A percentile compares a stretch with the other conserved stretches of the same genome.
These are phyloP conservation scores for Herpetomonas muscarum DNA, from an alignment of 208 protist genomes.

Conservation along the genomic window DNA sequence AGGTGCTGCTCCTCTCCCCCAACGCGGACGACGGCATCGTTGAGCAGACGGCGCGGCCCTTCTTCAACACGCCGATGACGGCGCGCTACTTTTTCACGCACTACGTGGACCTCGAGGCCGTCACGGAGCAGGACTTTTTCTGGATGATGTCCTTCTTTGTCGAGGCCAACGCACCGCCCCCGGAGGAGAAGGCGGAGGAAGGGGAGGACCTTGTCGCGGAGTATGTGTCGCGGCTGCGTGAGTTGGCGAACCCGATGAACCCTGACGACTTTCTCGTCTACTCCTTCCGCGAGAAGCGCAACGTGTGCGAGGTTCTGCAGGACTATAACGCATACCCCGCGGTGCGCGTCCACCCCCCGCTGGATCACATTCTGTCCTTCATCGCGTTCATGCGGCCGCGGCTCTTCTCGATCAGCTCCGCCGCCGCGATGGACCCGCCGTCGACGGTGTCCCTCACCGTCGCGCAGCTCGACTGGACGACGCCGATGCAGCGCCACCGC, in stretches of 20 bases:
- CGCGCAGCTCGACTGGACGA: slow-evolving; percentile 67
- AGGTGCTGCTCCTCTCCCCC: slow-evolving; percentile 41
- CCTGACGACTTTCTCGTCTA: slow-evolving; percentile 76
- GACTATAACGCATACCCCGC: slow-evolving; percentile 42
- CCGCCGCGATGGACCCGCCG: slow-evolving; percentile 40
- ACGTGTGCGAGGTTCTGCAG: slow-evolving; percentile 79
- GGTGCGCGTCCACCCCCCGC: slow-evolving; percentile 30
- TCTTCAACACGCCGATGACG: slow-evolving; percentile 45
- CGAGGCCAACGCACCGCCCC: neutral
- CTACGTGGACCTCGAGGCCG: slow-evolving; percentile 82
- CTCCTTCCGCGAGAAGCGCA: slow-evolving; percentile 83
- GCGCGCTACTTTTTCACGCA: slow-evolving; percentile 42
- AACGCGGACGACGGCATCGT: slow-evolving; percentile 45
- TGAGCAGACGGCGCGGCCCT: slow-evolving; percentile 40
- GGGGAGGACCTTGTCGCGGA: slow-evolving; percentile 21
- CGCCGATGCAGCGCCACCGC: slow-evolving; percentile 67
- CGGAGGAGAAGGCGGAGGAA: slow-evolving; percentile 12
- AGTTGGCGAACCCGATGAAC: slow-evolving; percentile 52
- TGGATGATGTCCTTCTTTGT: slow-evolving; percentile 70
- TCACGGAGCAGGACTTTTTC: slow-evolving; percentile 66
- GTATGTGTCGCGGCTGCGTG: slow-evolving; percentile 60
- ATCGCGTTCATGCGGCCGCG: slow-evolving; percentile 62
- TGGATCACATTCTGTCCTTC: slow-evolving; percentile 62
- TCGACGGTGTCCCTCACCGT: slow-evolving; percentile 49
- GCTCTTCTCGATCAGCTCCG: slow-evolving; percentile 75